Conservation (phyloP, 2,329 filamentous ascomycete species). For the Aspergillus melleus region DNA sequence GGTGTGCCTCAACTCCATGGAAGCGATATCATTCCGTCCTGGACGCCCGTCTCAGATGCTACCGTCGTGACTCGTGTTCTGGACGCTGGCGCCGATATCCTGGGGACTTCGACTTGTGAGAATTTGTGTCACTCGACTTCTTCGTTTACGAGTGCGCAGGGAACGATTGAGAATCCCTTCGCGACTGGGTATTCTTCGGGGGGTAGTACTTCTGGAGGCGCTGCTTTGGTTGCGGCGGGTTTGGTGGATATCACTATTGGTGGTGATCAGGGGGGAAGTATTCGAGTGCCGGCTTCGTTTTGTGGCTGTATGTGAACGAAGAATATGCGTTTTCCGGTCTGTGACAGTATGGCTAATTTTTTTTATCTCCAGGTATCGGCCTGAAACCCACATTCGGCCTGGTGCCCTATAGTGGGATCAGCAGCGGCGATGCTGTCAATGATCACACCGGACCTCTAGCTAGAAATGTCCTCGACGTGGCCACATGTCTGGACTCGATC, state of each 20-base stretch:
- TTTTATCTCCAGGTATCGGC: slow-evolving; percentile 34
- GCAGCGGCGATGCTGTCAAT: slow-evolving; percentile 51
- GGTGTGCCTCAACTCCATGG: slow-evolving; percentile 56
- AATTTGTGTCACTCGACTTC: slow-evolving; percentile 48
- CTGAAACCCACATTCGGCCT: slow-evolving; percentile 55
- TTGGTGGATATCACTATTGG: slow-evolving; percentile 33
- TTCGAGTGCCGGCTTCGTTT: slow-evolving; percentile 45
- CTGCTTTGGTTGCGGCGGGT: slow-evolving; percentile 27
- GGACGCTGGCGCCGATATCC: slow-evolving; percentile 52
- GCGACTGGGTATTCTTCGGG: slow-evolving; percentile 31
- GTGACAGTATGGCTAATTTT: not conserved
- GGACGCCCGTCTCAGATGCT: slow-evolving; percentile 55
- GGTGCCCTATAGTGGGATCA: slow-evolving; percentile 54
- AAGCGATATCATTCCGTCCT: slow-evolving; percentile 51
- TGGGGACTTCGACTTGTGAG: slow-evolving; percentile 55
- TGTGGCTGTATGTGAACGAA: slow-evolving; percentile 28
- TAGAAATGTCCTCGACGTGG: slow-evolving; percentile 42
- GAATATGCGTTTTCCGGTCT: not conserved
- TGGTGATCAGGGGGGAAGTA: slow-evolving; percentile 35
- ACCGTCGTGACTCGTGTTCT: slow-evolving; percentile 54
- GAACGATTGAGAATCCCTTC: slow-evolving; percentile 28
- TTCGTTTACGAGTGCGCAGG: slow-evolving; percentile 31
- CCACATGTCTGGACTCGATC: slow-evolving; percentile 47
- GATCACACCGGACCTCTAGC: slow-evolving; percentile 53
- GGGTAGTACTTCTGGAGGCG: slow-evolving; percentile 30